Percentiles rank a stretch among this genome's conserved stretches.
phyloP scores from a whole-genome alignment of 805 yeast species.

The Candida ficus region DNA sequence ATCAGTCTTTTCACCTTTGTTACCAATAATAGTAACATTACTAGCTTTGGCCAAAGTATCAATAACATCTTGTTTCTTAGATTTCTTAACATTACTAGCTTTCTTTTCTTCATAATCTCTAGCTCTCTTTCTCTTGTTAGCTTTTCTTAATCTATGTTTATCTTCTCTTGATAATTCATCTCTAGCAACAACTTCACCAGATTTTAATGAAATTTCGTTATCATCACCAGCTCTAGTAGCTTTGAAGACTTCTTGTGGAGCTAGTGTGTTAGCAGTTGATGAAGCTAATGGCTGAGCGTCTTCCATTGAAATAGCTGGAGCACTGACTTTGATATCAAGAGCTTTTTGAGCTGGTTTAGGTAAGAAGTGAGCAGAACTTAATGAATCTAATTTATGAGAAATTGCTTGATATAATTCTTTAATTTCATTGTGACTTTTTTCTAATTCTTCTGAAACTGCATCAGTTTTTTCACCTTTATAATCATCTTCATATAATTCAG shows the following conservation, averaged over 20 bases:
- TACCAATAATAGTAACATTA: slow-evolving; percentile 74
- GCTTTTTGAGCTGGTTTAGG: slow-evolving; percentile 85
- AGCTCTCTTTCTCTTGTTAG: slow-evolving; percentile 75
- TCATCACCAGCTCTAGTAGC: slow-evolving; percentile 39
- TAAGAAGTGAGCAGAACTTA: slow-evolving; percentile 90
- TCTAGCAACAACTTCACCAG: slow-evolving; percentile 77
- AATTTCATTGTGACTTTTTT: slow-evolving; percentile 75
- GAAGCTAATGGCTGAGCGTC: slow-evolving; percentile 91
- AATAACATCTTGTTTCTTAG: slow-evolving; percentile 56
- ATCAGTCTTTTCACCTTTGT: slow-evolving; percentile 70
- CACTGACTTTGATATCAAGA: slow-evolving; percentile 75
- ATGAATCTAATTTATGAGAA: slow-evolving; percentile 72
- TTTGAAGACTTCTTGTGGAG: slow-evolving; percentile 91
- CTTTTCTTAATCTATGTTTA: slow-evolving; percentile 79
- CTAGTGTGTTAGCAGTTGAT: slow-evolving; percentile 68
- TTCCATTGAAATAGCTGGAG: slow-evolving; percentile 84
- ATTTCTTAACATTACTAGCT: slow-evolving; percentile 37
- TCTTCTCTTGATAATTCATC: slow-evolving; percentile 82
- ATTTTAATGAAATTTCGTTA: slow-evolving; percentile 63
- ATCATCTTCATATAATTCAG: slow-evolving; percentile 89
- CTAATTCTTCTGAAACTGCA: slow-evolving; percentile 54
- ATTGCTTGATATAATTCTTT: slow-evolving; percentile 56
- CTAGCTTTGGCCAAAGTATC: slow-evolving; percentile 68
- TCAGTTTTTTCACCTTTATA: slow-evolving; percentile 47
- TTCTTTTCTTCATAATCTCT: slow-evolving; percentile 38